Conservation (phyloP, 2,329 filamentous ascomycete genomes). For the Pyricularia sp. region DNA sequence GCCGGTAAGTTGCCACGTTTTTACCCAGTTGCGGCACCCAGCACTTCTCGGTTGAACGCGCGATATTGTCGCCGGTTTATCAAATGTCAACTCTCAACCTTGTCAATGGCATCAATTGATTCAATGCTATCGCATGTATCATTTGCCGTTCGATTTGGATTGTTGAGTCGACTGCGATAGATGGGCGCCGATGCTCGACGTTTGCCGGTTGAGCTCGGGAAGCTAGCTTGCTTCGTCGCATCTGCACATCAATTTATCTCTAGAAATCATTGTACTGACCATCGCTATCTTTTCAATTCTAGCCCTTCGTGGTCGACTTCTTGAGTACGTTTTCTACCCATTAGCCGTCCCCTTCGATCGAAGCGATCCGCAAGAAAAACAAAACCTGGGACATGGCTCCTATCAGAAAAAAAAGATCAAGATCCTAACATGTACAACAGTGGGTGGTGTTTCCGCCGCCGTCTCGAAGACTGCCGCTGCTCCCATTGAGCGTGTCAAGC, state of each 20-base stretch:
- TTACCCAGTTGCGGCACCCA: constrained; percentile 8
- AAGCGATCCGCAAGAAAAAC: background rate
- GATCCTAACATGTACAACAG: constrained; percentile 31
- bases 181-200: background rate
- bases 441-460: constrained; percentile 99
- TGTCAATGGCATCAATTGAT: background rate
- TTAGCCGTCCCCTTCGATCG: background rate
- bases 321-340: constrained; percentile 62
- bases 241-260: background rate
- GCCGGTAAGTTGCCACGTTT: constrained; percentile 39
- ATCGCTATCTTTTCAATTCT: background rate
- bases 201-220: background rate
- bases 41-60: background rate
- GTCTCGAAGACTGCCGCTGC: constrained; percentile 99
- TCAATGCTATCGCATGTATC: background rate
- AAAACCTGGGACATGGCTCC: background rate
- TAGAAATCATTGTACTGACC: background rate
- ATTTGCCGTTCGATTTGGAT: background rate
- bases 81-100: background rate
- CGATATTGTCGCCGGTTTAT: background rate
- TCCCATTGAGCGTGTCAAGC: constrained; percentile 99
- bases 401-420: background rate
- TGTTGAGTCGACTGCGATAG: constrained; percentile 13
- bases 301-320: constrained; percentile 97
- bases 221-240: background rate